Evolutionary conservation across 192 early-diverging fungal genomes (phyloP), one percentile per base, ranked within the genome.

Genomic region (Coemansia umbellata): DNA sequence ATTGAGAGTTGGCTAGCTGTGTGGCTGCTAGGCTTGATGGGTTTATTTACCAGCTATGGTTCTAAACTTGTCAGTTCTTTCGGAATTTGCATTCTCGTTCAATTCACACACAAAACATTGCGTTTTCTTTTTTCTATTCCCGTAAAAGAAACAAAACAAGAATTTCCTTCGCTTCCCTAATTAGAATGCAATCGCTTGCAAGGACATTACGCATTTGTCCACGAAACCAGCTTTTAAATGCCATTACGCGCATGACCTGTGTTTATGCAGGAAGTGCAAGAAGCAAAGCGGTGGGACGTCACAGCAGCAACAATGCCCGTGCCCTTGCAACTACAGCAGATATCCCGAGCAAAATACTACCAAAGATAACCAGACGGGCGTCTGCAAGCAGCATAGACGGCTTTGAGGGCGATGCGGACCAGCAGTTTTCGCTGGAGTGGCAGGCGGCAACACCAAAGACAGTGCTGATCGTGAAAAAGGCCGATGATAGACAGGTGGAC

Each of bases 391-490:
- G 36, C 52, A 5, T 27, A 31, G 8, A 37, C 31, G 24, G 37
- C 50, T 24, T 50, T 19, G 54, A 66, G 30, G 30, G 39, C 36
- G 58, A 56, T 4, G 37, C 42, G 11, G 62, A 65, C 58, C 69
- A 65, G 53, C 69, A 66, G 51, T 58, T 31, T 21, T 37, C 53
- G 2, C 48, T 73, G 19, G 15, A 22, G 5, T 66, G 62, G 69
- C 37, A 23, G 3, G 63, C 56, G 4, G 58, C 80, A 1, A 71
- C 64, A 10, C 91, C 93, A 7, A 73, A 84, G 21, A 88, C 78
- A 0, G 82, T 91, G 9, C 73, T 95, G 19, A 80, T 95, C 36
- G 76, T 93, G 39, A 91, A 89, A 55, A 95, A 95, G 67, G 86
- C 85, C 19, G 60, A 85, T 36, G 89, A 89, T 54, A 55, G 65